These are phyloP conservation scores for Friedmanniomyces simplex DNA, from an alignment of 495 filamentous ascomycete species.

Conservation along the genomic window DNA sequence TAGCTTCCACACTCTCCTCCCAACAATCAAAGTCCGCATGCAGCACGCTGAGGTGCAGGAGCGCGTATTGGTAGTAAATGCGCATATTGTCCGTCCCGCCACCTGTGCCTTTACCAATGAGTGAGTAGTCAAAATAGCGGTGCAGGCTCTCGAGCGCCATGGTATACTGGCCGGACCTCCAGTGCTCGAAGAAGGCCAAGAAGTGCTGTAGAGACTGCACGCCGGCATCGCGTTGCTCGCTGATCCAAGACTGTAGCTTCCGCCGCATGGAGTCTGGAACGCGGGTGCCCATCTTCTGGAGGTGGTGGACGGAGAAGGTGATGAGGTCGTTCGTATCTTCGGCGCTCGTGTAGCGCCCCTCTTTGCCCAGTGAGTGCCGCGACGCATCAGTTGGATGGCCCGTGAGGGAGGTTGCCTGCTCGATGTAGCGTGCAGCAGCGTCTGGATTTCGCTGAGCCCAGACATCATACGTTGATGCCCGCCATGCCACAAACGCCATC, in stretches of 20 bases:
- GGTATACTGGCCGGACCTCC: constrained; percentile 83
- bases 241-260: constrained; percentile 8
- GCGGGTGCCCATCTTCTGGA: constrained; percentile 18
- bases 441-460: constrained; percentile 46
- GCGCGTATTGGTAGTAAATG: constrained; percentile 88
- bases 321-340: constrained; percentile 14
- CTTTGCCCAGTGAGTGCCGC: not conserved
- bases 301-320: constrained; percentile 9
- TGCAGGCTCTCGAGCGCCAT: constrained; percentile 85
- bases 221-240: constrained; percentile 1
- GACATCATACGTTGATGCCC: constrained; percentile 57
- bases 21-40: constrained; percentile 94
- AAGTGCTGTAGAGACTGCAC: constrained; percentile 19
- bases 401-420: too few relatives aligned
- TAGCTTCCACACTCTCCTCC: constrained; percentile 79
- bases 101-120: constrained; percentile 1
- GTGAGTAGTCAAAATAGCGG: constrained; percentile 80
- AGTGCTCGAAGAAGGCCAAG: constrained; percentile 65
- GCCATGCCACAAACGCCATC: constrained; percentile 67
- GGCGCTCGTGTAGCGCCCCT: not conserved
- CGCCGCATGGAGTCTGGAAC: constrained; percentile 1
- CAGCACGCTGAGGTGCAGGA: constrained; percentile 86
- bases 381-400: not conserved
- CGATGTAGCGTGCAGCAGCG: not conserved
- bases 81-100: constrained; percentile 60